Conservation (phyloP, 768 basidiomycete species). For the Boletales sp. region DNA sequence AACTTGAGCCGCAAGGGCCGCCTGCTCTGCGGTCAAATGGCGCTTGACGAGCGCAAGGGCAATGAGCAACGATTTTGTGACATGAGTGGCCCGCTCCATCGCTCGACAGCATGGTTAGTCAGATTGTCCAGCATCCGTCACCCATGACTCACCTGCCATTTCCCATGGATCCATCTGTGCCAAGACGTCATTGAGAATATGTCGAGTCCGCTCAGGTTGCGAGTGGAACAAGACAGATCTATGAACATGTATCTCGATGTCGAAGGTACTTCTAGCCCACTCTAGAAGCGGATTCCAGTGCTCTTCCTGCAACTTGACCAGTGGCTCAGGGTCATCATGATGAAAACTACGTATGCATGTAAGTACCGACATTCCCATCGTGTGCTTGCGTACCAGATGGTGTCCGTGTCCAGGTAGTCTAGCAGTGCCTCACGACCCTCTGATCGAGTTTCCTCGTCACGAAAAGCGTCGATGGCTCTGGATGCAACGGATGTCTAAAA, state of each 20-base stretch:
- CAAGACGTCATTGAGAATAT: constrained; percentile 55
- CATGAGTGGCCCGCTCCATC: constrained; percentile 86
- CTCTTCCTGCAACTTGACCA: constrained; percentile 72
- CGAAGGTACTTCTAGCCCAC: constrained; percentile 71
- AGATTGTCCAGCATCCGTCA: neutral
- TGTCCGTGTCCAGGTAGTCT: constrained; percentile 91
- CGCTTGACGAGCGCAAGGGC: constrained; percentile 79
- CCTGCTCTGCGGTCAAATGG: constrained; percentile 75
- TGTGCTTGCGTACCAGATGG: constrained; percentile 62
- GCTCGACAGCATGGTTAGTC: constrained; percentile 42
- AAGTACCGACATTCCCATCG: neutral
- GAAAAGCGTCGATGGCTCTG: constrained; percentile 82
- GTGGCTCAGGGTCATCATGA: constrained; percentile 66
- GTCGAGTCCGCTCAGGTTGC: constrained; percentile 68
- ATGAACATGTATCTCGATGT: constrained; percentile 63
- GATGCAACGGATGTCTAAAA: constrained; percentile 84
- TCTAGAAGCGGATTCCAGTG: constrained; percentile 88
- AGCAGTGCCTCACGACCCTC: constrained; percentile 70
- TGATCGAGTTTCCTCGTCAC: constrained; percentile 48
- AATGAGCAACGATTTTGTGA: constrained; percentile 89
- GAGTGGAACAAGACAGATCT: constrained; percentile 66
- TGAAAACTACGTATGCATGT: constrained; percentile 59
- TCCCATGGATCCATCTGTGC: constrained; percentile 75
- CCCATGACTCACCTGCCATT: constrained; percentile 67
- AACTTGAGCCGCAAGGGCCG: constrained; percentile 80